phyloP scores from a whole-genome alignment of 2,329 filamentous ascomycete genomes.

The Aspergillus carbonarius region DNA sequence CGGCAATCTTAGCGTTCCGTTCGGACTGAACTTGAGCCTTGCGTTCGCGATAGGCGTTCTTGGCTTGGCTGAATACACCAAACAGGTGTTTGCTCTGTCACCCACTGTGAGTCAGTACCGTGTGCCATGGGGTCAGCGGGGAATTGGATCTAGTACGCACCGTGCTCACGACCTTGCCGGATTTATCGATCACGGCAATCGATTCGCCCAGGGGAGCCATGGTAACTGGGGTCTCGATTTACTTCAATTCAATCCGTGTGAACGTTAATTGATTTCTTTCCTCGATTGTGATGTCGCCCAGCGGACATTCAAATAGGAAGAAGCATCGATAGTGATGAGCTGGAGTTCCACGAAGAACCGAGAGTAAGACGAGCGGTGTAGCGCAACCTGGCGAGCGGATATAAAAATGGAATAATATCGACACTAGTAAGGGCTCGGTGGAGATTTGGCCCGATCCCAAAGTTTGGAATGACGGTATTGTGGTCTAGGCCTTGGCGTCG shows the following conservation, averaged over 20 bases:
- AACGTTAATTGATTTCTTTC: background rate
- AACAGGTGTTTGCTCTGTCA: slow-evolving; percentile 81
- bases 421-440: slow-evolving; percentile 17
- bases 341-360: slow-evolving; percentile 3
- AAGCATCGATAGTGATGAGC: slow-evolving; percentile 14
- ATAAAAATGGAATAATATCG: slow-evolving; percentile 16
- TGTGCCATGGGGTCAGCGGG: no score
- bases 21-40: slow-evolving; percentile 78
- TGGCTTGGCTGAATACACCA: slow-evolving; percentile 88
- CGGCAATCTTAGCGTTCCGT: slow-evolving; percentile 58
- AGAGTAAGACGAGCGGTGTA: slow-evolving; percentile 25
- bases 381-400: slow-evolving; percentile 7
- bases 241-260: background rate
- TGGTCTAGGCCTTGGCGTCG: slow-evolving; percentile 14
- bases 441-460: slow-evolving; percentile 18
- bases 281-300: background rate
- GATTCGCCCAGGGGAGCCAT: slow-evolving; percentile 59
- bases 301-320: slow-evolving; percentile 13
- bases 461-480: slow-evolving; percentile 2
- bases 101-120: slow-evolving; percentile 14
- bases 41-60: slow-evolving; percentile 80
- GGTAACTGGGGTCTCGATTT: background rate
- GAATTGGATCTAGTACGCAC: slow-evolving; percentile 52
- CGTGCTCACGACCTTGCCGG: slow-evolving; percentile 85
- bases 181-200: slow-evolving; percentile 86